Evolutionary conservation across 352 stramenopile species (phyloP), one percentile per base, ranked within the genome.

Genomic region (Phytophthora cryptogea): DNA sequence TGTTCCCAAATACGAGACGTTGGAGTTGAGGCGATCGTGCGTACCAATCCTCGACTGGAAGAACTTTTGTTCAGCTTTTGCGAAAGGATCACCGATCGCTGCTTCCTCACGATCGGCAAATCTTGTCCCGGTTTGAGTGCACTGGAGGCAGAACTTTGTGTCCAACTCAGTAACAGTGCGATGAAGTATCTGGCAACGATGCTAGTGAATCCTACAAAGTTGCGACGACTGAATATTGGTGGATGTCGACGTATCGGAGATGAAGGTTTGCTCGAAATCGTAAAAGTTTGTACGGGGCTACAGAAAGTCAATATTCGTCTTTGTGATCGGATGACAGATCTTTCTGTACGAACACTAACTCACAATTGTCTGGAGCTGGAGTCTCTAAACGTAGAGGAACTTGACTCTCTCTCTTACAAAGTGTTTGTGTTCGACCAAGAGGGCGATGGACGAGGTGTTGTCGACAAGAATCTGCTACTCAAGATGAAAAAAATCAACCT

Each of bases 311-410:
- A 95, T 43, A 31, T 97, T 20, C 70, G 75, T 3, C 72, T 76
- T 27, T 94, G 89, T 30, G 87, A 97, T 54, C 83, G 81, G n/a
- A 69, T 97, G 11, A 96, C 90, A 0, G 84, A 97, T 46, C 11
- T 66, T 0, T 91, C 86, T 8, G 53, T 94, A 13, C 70, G 78
- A 13, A 53, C 67, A 0, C 62, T 97, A 16, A 96, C 83, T 1
- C 88, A 97, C 57, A 90, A 95, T 57, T 96, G 83, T 16, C 69
- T 95, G 30, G 73, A 96, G 13, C 61, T 98, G 0, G 72, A 94
- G 36, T 41, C 57, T 4, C 58, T 97, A 10, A 83, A 91, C 30
- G 52, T 97, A n/a, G 83, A 96, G 48, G 92, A 97, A 11, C 56
- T 97, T 23, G 70, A 67, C 20, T 49, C 70, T 0, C 46, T 89